Evolutionary conservation across 495 filamentous ascomycete species (phyloP).

Genomic region (Glutinoglossum americanum): DNA sequence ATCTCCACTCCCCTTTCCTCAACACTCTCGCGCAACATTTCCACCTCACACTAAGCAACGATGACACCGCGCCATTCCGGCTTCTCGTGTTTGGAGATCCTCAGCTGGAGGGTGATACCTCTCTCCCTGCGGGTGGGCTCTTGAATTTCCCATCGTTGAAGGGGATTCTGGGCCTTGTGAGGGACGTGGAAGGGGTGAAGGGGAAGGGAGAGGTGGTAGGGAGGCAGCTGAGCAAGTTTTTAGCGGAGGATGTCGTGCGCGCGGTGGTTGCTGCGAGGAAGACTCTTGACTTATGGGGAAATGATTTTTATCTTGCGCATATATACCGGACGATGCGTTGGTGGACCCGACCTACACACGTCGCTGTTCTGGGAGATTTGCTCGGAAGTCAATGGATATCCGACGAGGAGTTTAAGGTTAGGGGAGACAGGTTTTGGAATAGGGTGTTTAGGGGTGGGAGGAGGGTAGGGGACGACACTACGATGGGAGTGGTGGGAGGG

Average conservation of each 20-base stretch:
- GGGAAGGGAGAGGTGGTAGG: neutral
- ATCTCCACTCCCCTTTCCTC: slow-evolving; percentile 5
- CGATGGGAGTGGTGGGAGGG: slow-evolving; percentile 4
- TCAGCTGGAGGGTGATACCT: slow-evolving; percentile 84
- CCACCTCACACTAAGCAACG: slow-evolving; percentile 14
- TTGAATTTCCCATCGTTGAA: neutral
- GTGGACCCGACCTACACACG: slow-evolving; percentile 68
- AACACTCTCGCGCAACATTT: neutral
- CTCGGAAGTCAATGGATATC: slow-evolving; percentile 92
- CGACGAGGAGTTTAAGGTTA: slow-evolving; percentile 55
- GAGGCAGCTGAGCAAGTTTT: no score
- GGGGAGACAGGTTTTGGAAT: slow-evolving; percentile 60
- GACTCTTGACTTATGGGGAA: slow-evolving; percentile 68
- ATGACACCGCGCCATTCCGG: slow-evolving; percentile 47
- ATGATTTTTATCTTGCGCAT: slow-evolving; percentile 86
- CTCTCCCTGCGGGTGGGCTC: slow-evolving; percentile 30
- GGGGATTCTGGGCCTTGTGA: neutral
- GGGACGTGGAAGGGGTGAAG: neutral
- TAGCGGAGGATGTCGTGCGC: slow-evolving; percentile 39
- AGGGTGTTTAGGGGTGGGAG: slow-evolving; percentile 48
- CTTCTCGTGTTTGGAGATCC: slow-evolving; percentile 84
- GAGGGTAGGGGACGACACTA: slow-evolving; percentile 43
- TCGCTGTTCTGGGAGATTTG: slow-evolving; percentile 73
- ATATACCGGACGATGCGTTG: slow-evolving; percentile 71
- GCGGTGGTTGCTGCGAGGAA: slow-evolving; percentile 44